Evolutionary conservation across 331 rosid species (phyloP), one percentile per base, ranked within the genome.

Genomic region (Malus hybrid): DNA sequence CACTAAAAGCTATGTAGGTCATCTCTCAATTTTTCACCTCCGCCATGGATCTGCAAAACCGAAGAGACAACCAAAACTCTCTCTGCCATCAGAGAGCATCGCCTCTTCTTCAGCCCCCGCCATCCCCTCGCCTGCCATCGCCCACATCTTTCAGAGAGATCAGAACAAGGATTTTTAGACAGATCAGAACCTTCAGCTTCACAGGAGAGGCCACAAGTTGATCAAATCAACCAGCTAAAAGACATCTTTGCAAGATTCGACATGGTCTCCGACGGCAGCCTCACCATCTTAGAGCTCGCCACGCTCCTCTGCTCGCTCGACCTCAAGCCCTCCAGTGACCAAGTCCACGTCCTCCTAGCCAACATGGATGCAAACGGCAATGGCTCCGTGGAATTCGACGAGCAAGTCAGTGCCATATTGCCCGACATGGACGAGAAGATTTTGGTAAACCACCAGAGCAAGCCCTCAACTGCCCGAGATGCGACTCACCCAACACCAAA

Each of bases 401-500:
- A 91, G 19, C 74, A 91, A 61, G 90, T 86, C 13, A 67, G 28
- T 11, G 82, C 87, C 70, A 86, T 89, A 46, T 46, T 81, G 85
- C 93, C 91, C 1, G 93, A 88, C 61, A 70, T 89, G 79, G 85
- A 83, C n/a, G 86, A 86, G 20, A 81, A 87, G 29, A 24, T 91
- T 0, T 34, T 88, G 77, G 39, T 82, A 62, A 87, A 27, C 70
- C 87, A 0, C 86, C 80, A 13, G 92, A 88, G 65, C 96, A 86
- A 20, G 76, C 77, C 42, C 71, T 78, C 18, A 92, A 90, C 84
- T 94, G 99, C 42, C 99, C 99, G 0, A 73, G 99, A 44, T 94
- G 99, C 63, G 97, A 92, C 73, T 94, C 99, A 0, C 96, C 97
- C 55, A 92, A 94, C 86, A 94, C 99, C 16, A 94, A 94, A 65